Percentiles rank a stretch among this genome's conserved stretches.
Evolutionary conservation across 179 eudicot genomes (phyloP).

Genomic region (Actinidia chinensis): DNA sequence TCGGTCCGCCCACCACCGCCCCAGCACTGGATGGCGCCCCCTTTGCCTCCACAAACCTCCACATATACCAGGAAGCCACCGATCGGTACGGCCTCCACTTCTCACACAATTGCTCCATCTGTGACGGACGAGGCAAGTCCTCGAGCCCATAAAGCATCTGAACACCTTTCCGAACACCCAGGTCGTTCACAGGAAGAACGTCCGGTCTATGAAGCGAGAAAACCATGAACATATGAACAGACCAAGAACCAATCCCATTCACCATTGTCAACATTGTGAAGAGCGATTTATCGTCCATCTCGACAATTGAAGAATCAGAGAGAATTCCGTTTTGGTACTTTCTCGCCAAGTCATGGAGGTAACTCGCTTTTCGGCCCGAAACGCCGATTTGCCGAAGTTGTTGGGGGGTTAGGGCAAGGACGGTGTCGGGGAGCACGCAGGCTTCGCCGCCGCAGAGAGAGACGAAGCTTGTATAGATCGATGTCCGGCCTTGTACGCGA

Average conservation of each 20-base stretch:
- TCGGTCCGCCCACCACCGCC: conserved; percentile 28
- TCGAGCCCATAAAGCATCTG: conserved; percentile 62
- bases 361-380: conserved; percentile 71
- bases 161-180: conserved; percentile 82
- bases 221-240: conserved; percentile 93
- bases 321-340: conserved; percentile 74
- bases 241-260: conserved; percentile 93
- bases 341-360: conserved; percentile 69
- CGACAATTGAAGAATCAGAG: conserved; percentile 54
- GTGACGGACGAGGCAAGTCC: conserved; percentile 77
- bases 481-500: conserved; percentile 81
- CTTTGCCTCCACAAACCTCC: conserved; percentile 78
- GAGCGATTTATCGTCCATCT: conserved; percentile 87
- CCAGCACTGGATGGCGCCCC: conserved; percentile 32
- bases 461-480: conserved; percentile 72
- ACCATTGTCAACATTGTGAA: conserved; percentile 87
- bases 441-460: conserved; percentile 71
- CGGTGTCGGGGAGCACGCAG: conserved; percentile 45
- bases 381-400: conserved; percentile 82
- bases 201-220: conserved; percentile 85
- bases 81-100: conserved; percentile 90
- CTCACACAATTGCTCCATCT: conserved; percentile 86
- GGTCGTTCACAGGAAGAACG: conserved; percentile 78
- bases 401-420: conserved; percentile 48
- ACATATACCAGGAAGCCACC: conserved; percentile 89